Conservation (phyloP, 371 early-diverging fungal genomes). For the Lichtheimia corymbifera region DNA sequence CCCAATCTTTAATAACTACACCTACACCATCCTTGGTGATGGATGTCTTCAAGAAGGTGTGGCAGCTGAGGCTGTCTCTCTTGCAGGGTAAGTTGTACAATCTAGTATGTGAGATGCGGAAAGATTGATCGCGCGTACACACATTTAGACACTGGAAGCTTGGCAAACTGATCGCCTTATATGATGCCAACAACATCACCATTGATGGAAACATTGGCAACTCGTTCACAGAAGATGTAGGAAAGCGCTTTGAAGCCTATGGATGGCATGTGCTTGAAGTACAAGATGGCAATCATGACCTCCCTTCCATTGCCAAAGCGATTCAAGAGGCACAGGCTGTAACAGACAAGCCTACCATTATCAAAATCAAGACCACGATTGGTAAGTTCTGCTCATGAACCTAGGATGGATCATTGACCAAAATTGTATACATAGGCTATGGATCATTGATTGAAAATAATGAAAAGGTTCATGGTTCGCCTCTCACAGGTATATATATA, state of each 20-base stretch:
- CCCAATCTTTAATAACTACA: conserved; percentile 81
- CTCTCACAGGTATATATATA: conserved; percentile 60
- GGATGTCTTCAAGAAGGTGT: conserved; percentile 99
- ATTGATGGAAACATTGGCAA: conserved; percentile 93
- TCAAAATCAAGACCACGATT: conserved; percentile 82
- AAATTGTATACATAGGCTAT: not conserved
- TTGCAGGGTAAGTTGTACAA: conserved; percentile 75
- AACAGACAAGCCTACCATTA: conserved; percentile 84
- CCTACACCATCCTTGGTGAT: conserved; percentile 93
- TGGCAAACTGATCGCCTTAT: conserved; percentile 91
- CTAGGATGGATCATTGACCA: not conserved
- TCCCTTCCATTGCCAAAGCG: conserved; percentile 70
- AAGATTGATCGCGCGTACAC: not conserved
- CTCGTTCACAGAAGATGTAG: conserved; percentile 94
- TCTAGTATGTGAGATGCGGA: conserved; percentile 49
- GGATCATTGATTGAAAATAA: conserved; percentile 73
- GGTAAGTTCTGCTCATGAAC: conserved; percentile 34
- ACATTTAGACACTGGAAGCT: conserved; percentile 79
- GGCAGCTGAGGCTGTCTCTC: conserved; percentile 90
- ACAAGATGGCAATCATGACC: conserved; percentile 83
- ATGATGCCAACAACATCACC: conserved; percentile 96
- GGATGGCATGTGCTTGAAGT: conserved; percentile 92
- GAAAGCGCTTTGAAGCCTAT: conserved; percentile 87
- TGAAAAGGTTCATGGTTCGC: conserved; percentile 83
- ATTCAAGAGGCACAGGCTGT: conserved; percentile 81